Evolutionary conservation across 306 rosid genomes (phyloP), one percentile per base, ranked within the genome.

Genomic region (Vicia sativa): DNA sequence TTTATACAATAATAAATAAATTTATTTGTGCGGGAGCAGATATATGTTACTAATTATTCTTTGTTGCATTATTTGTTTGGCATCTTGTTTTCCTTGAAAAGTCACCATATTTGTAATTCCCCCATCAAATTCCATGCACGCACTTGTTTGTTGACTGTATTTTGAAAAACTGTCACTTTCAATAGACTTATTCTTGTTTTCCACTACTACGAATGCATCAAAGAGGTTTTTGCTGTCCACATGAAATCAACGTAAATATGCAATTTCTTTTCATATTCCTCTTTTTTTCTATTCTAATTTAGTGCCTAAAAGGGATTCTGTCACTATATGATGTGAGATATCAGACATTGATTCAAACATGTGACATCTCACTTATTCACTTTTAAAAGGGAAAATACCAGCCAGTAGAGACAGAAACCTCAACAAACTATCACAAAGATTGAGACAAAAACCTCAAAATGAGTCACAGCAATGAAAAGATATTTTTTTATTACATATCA

Each of bases 391-490:
- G 26, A 23, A 23, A 23, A 23, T 23, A 1, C 2, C 2, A 23
- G 26, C 26, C 26, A 23, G n/a, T n/a, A n/a, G 28, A 25, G 28
- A 25, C 3, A 25, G 28, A 25, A 25, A 25, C 28, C 28, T 25
- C 28, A 25, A 25, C 3, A 46, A 46, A 46, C 54, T 48, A 48
- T 48, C 4, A 93, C 5, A 73, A 54, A 39, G 42, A 62, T 42
- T n/a, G 35, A 63, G 23, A 21, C 52, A 26, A 15, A 46, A 70
- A 25, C 11, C 31, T 71, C 35, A 71, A 46, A 71, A 71, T 57
- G 49, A 68, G 59, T 31, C 23, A 61, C 16, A 37, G 25, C 50
- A 7, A 65, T 11, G 26, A 42, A 52, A 48, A 28, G 52, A 31
- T 44, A 13, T 2, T 35, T n/a, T 66, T 56, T 65, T 48, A 72